Evolutionary conservation across 2,329 filamentous ascomycete genomes (phyloP).

Genomic region (Penicillium freii): DNA sequence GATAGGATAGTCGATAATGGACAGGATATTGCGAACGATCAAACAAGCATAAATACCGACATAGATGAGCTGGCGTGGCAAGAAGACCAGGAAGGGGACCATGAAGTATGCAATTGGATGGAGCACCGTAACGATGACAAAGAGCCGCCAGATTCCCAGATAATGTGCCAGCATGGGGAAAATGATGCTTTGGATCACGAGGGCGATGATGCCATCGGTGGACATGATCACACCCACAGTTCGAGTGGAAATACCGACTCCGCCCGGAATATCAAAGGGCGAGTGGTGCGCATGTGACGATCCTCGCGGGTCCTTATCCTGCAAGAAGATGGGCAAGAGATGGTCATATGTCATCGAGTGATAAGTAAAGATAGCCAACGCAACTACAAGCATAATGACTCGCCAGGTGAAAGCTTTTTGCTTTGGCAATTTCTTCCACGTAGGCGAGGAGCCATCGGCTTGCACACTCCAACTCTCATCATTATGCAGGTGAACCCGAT

Average conservation of each 20-base stretch:
- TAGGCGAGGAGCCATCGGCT: slow-evolving; percentile 45
- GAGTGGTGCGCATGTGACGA: slow-evolving; percentile 31
- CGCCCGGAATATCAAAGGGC: slow-evolving; percentile 60
- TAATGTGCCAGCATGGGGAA: slow-evolving; percentile 64
- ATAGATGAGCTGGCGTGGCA: slow-evolving; percentile 56
- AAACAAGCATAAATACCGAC: slow-evolving; percentile 65
- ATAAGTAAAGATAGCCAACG: slow-evolving; percentile 86
- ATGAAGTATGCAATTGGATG: slow-evolving; percentile 68
- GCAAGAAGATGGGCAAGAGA: slow-evolving; percentile 86
- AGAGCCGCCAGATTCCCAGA: slow-evolving; percentile 66
- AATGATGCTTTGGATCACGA: slow-evolving; percentile 69
- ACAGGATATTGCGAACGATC: slow-evolving; percentile 63
- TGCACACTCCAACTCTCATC: slow-evolving; percentile 54
- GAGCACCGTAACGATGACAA: slow-evolving; percentile 62
- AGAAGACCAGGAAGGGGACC: slow-evolving; percentile 64
- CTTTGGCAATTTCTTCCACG: slow-evolving; percentile 38
- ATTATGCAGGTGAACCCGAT: slow-evolving; percentile 54
- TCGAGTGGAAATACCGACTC: slow-evolving; percentile 64
- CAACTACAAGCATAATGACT: slow-evolving; percentile 73
- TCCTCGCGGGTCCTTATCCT: slow-evolving; percentile 57
- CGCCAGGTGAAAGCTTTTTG: slow-evolving; percentile 58
- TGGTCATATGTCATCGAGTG: slow-evolving; percentile 96
- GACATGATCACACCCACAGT: slow-evolving; percentile 68
- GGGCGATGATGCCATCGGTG: slow-evolving; percentile 67
- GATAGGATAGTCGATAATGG: slow-evolving; percentile 67